Base-by-base conservation (phyloP, 305 asterid genomes). In the Rubia occidens region DNA sequence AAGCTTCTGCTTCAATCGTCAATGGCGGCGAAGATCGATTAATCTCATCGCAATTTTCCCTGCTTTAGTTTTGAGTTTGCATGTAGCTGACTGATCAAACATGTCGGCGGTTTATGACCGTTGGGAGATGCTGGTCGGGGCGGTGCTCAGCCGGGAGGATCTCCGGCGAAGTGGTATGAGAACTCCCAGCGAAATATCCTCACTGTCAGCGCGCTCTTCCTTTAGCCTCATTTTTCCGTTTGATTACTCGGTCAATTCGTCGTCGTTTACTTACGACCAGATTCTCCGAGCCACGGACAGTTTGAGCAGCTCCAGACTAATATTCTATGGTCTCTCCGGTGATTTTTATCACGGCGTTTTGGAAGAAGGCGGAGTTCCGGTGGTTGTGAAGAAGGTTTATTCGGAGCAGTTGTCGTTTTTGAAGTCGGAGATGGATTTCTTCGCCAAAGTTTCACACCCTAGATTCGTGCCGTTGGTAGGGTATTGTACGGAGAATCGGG, bases 391-490 rank as follows among this genome's bases (percentile, higher is more conserved):
- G 75, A 49, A 14, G 39, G 60, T 49, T 47, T 21, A 49, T 49
- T 49, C 29, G 1, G 8, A 29, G n/a, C 37, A 51, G 20, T 42
- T 45, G 40, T 47, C 59, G 17, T 45, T 29, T 24, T 67, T 49
- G 35, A 51, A 15, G 14, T 29, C 71, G 39, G 71, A 67, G 21
- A 10, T 51, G 29, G 61, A 51, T 49, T 26, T 51, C 20, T 45
- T 14, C 44, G 72, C 82, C 72, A 87, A 82, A 74, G 74, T 81
- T 71, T 86, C 95, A 7, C 88, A 87, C 75, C 74, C 91, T n/a
- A 82, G 89, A 69, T 69, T 93, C n/a, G 90, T 90, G 17, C 95
- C 96, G 61, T 79, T 87, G 26, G 45, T 90, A 66, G 98, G 98
- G 56, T 85, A 93, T 64, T 90, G 88, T 71, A 78, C 84, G 86